Percentiles rank a stretch among this genome's conserved stretches.
Conservation (phyloP, 2,329 filamentous ascomycete species). For the Beauveria asiatica region DNA sequence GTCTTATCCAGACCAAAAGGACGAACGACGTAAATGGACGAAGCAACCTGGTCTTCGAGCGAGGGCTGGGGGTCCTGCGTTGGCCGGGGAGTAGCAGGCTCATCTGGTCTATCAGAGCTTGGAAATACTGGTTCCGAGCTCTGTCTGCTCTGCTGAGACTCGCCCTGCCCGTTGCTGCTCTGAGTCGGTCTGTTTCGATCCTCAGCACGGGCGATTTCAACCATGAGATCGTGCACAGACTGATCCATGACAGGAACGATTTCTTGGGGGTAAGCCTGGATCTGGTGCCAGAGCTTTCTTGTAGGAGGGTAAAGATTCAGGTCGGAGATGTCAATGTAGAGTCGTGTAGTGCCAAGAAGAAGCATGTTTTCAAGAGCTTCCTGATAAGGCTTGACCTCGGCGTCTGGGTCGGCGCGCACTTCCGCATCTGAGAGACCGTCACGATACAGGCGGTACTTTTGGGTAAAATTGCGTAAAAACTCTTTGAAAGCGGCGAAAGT, state of each 20-base stretch:
- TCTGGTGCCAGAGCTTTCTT: conserved; percentile 88
- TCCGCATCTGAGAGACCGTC: conserved; percentile 77
- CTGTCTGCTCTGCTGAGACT: conserved; percentile 36
- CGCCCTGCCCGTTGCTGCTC: conserved; percentile 40
- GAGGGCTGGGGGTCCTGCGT: conserved; percentile 43
- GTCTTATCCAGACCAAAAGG: conserved; percentile 81
- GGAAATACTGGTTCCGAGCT: conserved; percentile 72
- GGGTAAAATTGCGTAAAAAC: conserved; percentile 84
- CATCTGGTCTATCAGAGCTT: conserved; percentile 65
- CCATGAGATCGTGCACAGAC: conserved; percentile 84
- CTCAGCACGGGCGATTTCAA: conserved; percentile 76
- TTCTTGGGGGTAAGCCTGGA: conserved; percentile 90
- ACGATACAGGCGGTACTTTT: conserved; percentile 86
- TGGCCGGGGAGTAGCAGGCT: conserved; percentile 27
- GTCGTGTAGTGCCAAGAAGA: conserved; percentile 68
- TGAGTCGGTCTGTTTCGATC: conserved; percentile 61
- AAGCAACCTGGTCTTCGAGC: conserved; percentile 73
- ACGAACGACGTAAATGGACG: conserved; percentile 73
- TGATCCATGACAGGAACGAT: conserved; percentile 97
- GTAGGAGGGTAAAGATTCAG: conserved; percentile 90
- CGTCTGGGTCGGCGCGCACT: conserved; percentile 58
- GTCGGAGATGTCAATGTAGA: conserved; percentile 85
- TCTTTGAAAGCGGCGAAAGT: conserved; percentile 83
- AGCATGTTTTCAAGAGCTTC: conserved; percentile 86
- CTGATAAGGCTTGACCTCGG: conserved; percentile 73